Base-by-base conservation (phyloP, 2,329 filamentous ascomycete species). In the Pseudogymnoascus sp. region DNA sequence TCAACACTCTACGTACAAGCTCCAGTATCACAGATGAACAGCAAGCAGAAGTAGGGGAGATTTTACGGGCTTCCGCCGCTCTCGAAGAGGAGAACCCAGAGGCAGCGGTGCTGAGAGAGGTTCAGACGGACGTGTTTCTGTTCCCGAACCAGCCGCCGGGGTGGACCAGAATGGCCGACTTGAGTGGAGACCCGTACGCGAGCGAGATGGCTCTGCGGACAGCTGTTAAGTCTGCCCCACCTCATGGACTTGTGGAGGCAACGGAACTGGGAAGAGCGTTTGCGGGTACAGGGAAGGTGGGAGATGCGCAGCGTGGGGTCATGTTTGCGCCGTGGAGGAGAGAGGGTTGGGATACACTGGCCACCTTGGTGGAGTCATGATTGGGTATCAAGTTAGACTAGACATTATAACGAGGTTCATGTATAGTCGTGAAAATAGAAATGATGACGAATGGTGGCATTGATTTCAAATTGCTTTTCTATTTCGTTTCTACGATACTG, bases 181-280 rank as follows among this genome's bases (percentile, higher is more conserved):
- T 81, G 0, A 80, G 79, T 0, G 81, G 79, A 2, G 74, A 77
- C 39, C 67, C 71, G 4, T 74, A 76, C 58, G 74, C 75, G n/a
- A 74, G 79, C 60, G 83, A 89, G 65, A 91, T 96, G 84, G 89
- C 91, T 1, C 77, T 95, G 62, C 80, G 85, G 68, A 89, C 91
- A n/a, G 91, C 92, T 0, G 69, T 82, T 35, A 84, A 85, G 66
- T 84, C 82, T 7, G 83, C 92, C 2, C 88, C 91, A 34, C 91
- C 92, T 0, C 74, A 79, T 57, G 89, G 90, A 0, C 74, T 78
- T 1, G 74, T 95, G 10, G 82, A 81, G 15, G 84, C 90, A 1
- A 76, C 79, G 21, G 88, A 90, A 62, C 73, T 97, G 59, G 83
- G 89, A 1, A 76, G 77, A 64, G 87, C 90, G 4, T 91, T 89